Evolutionary conservation across 306 rosid genomes (phyloP).

Genomic region (Dryas octopetala): DNA sequence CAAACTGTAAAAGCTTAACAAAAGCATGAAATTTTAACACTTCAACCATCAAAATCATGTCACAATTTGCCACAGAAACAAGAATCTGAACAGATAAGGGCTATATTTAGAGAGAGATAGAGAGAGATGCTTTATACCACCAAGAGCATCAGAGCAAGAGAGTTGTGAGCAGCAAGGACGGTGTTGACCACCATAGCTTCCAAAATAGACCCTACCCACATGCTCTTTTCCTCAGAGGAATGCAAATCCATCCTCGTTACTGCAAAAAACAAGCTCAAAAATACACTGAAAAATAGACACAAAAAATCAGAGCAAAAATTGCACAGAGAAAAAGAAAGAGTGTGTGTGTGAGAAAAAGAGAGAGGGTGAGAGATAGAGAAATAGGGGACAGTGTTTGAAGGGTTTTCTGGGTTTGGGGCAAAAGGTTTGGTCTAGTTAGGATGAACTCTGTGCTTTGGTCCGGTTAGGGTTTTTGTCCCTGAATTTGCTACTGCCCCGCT

Average conservation of each 20-base stretch:
- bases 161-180: conserved; percentile 42
- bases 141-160: conserved; percentile 51
- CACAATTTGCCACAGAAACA: not conserved
- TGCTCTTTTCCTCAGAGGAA: conserved; percentile 26
- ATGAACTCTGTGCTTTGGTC: conserved; percentile 38
- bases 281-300: not conserved
- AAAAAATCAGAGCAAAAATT: conserved; percentile 3
- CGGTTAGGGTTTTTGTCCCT: conserved; percentile 54
- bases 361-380: not conserved
- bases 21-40: conserved; percentile 8
- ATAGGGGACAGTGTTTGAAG: not conserved
- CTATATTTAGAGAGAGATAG: not conserved
- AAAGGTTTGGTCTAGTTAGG: conserved; percentile 38
- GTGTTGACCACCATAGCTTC: conserved; percentile 48
- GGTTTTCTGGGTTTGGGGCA: conserved; percentile 32
- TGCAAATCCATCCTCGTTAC: conserved; percentile 46
- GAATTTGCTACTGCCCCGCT: conserved; percentile 19
- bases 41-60: not conserved
- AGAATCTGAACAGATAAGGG: not conserved
- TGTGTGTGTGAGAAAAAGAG: not conserved
- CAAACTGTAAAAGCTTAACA: not conserved
- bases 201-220: conserved; percentile 32
- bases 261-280: conserved; percentile 28
- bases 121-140: conserved; percentile 33
- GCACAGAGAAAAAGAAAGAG: conserved; percentile 18